Conservation (phyloP, 2,329 filamentous ascomycete species). For the Pseudogymnoascus sp. region DNA sequence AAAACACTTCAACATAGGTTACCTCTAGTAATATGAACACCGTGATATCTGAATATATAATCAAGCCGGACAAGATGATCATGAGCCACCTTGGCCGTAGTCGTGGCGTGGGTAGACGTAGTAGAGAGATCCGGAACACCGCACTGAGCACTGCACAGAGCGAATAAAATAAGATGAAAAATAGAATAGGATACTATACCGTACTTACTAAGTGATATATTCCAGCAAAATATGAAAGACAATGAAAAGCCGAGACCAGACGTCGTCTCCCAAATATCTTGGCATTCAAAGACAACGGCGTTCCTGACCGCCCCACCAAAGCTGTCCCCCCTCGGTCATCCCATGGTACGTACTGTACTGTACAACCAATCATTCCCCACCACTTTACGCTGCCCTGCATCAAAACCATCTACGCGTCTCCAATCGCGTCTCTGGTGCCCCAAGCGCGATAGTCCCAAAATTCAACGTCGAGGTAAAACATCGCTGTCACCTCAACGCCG, state of each 20-base stretch:
- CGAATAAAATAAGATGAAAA: background rate
- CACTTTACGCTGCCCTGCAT: constrained; percentile 1
- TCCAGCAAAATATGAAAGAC: background rate
- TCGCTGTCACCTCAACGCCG: background rate
- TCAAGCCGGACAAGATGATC: background rate
- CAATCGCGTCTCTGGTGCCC: background rate
- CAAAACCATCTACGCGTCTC: constrained; percentile 1
- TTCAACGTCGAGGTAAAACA: background rate
- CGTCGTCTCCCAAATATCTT: background rate
- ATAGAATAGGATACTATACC: background rate
- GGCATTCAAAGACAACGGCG: background rate
- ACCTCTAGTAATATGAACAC: background rate
- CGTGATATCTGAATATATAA: background rate
- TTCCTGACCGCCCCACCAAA: constrained; percentile 6
- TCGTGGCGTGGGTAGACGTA: background rate
- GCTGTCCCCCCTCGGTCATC: background rate
- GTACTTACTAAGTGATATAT: background rate
- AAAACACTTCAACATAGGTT: background rate
- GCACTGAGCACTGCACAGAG: background rate
- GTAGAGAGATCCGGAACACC: background rate
- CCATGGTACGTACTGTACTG: background rate
- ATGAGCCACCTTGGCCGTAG: background rate
- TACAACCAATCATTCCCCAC: constrained; percentile 3
- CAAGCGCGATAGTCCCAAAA: constrained; percentile 4
- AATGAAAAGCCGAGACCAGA: background rate